Evolutionary conservation across 352 stramenopile species (phyloP).

Genomic region (Globisporangium canariense): DNA sequence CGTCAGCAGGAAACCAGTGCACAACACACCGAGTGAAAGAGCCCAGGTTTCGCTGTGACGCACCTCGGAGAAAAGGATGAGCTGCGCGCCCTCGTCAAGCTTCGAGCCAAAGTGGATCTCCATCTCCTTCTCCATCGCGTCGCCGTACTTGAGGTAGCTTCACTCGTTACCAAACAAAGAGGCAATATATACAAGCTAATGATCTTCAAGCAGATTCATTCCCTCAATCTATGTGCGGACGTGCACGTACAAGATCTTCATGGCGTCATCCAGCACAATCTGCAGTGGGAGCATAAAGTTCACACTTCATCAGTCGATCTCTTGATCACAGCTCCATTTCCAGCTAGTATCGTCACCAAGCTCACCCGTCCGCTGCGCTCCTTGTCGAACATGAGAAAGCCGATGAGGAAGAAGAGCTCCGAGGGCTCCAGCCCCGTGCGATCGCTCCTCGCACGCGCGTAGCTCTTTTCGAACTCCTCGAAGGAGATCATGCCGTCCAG

Average conservation of each 20-base stretch:
- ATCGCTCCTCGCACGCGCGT: conserved; percentile 60
- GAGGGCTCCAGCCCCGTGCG: conserved; percentile 62
- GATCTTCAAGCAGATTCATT: neutral
- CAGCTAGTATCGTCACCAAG: neutral
- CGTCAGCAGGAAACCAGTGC: neutral
- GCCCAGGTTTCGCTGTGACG: neutral
- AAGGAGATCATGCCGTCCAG: conserved; percentile 69
- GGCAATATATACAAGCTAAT: conserved; percentile 8
- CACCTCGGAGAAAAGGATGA: conserved; percentile 65
- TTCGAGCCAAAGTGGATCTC: conserved; percentile 65
- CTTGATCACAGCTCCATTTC: neutral
- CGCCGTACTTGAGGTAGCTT: conserved; percentile 73
- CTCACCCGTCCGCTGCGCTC: conserved; percentile 38
- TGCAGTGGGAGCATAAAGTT: conserved; percentile 15
- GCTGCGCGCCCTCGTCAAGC: conserved; percentile 57
- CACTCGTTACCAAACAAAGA: neutral
- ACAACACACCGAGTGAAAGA: neutral
- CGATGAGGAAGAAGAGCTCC: conserved; percentile 81
- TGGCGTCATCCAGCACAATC: conserved; percentile 74
- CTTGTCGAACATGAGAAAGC: conserved; percentile 83
- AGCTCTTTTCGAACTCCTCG: conserved; percentile 75
- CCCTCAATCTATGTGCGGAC: no score
- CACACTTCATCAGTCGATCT: neutral
- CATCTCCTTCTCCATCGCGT: conserved; percentile 81
- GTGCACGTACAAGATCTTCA: conserved; percentile 63